These are phyloP conservation scores for Tremella yokohamensis DNA, from an alignment of 768 basidiomycete genomes.

Conservation along the genomic window DNA sequence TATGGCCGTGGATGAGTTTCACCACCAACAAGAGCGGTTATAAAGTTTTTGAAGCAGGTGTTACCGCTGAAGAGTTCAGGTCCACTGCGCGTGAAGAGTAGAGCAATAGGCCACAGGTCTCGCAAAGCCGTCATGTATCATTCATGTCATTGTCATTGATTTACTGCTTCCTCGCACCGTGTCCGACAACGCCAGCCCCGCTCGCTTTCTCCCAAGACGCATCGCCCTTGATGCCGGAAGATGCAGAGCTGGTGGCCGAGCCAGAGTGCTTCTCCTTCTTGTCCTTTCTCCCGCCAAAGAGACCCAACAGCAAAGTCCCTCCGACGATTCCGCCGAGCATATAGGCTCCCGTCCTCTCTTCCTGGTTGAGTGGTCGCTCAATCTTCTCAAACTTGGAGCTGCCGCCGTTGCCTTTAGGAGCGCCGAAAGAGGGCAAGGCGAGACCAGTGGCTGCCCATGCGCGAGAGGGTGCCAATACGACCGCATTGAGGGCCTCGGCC, in stretches of 20 bases:
- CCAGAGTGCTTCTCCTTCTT: constrained; percentile 19
- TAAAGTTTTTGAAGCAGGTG: too few relatives aligned
- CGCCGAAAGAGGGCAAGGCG: constrained; percentile 25
- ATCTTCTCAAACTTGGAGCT: constrained; percentile 16
- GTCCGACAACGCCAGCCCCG: constrained; percentile 41
- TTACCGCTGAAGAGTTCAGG: neutral
- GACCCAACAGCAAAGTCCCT: constrained; percentile 57
- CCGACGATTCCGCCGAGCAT: constrained; percentile 56
- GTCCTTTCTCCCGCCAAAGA: constrained; percentile 20
- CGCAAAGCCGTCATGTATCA: too few relatives aligned
- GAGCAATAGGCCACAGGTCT: too few relatives aligned
- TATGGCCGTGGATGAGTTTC: constrained; percentile 32
- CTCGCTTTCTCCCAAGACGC: constrained; percentile 41
- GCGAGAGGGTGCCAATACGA: constrained; percentile 23
- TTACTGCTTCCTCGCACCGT: constrained; percentile 41
- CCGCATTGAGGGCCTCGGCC: constrained; percentile 16
- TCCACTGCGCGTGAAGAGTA: too few relatives aligned
- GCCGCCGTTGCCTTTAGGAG: constrained; percentile 17
- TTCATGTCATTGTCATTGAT: neutral
- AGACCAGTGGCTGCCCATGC: constrained; percentile 35
- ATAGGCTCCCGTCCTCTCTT: constrained; percentile 58
- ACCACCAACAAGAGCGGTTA: too few relatives aligned
- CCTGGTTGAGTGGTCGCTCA: constrained; percentile 43
- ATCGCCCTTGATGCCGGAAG: constrained; percentile 26
- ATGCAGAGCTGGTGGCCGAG: neutral